Conservation (phyloP, 176 grass and related monocot genomes). For the Phoenix dactylifera region DNA sequence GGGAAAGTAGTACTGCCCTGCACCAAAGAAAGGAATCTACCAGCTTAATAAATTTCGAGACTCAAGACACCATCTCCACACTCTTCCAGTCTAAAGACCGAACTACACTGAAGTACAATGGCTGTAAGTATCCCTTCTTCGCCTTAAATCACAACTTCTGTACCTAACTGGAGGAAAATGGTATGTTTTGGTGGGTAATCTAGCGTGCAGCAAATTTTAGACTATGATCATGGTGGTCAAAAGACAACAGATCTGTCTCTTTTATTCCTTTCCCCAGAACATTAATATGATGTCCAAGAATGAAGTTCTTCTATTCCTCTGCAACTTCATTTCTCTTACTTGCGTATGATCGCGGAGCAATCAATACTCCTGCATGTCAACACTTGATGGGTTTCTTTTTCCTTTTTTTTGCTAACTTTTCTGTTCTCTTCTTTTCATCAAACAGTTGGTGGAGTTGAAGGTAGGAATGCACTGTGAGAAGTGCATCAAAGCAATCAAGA, state of each 20-base stretch:
- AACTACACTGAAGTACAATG: conserved; percentile 23
- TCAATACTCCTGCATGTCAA: no score
- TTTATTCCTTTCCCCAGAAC: conserved; percentile 3
- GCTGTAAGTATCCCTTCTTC: conserved; percentile 41
- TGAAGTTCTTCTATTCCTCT: no score
- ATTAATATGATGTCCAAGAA: neutral
- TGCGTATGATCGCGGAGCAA: no score
- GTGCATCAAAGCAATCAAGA: conserved; percentile 95
- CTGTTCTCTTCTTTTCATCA: neutral
- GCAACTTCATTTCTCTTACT: no score
- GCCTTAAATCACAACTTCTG: no score
- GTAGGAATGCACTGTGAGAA: conserved; percentile 91
- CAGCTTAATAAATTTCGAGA: conserved; percentile 34
- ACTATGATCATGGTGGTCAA: no score
- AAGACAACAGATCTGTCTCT: neutral
- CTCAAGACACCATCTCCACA: conserved; percentile 8
- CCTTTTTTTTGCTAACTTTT: neutral
- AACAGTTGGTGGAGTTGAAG: conserved; percentile 77
- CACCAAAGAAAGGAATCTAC: conserved; percentile 41
- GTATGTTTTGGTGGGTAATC: no score
- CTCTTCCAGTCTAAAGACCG: conserved; percentile 11
- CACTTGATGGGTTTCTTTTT: no score
- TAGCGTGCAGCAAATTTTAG: no score
- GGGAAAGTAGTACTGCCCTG: conserved; percentile 35
- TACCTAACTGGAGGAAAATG: no score